Evolutionary conservation across 2,329 filamentous ascomycete genomes (phyloP).

Genomic region (Fusarium sp.): DNA sequence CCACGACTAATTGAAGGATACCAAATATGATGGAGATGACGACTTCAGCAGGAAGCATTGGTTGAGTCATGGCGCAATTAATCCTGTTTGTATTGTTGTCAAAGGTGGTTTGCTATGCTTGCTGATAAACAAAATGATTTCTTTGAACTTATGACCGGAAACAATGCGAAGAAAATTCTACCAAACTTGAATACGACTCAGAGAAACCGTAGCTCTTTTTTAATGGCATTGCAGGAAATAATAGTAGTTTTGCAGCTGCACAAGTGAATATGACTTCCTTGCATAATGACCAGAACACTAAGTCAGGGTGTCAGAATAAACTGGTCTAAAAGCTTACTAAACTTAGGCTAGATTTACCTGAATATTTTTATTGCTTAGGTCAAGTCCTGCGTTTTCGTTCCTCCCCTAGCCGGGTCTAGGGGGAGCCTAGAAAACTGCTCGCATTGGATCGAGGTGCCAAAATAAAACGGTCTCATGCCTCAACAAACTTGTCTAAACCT

Average conservation of each 20-base stretch:
- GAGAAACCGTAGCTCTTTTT: fast-evolving
- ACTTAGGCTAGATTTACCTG: too few species aligned
- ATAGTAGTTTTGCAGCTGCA: not conserved
- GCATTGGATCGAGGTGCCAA: not conserved
- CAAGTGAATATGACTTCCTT: not conserved
- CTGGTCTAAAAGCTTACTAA: too few species aligned
- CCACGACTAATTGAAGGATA: not conserved
- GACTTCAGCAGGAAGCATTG: not conserved
- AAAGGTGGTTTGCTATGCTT: too few species aligned
- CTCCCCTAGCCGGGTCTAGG: not conserved
- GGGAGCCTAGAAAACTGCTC: fast-evolving
- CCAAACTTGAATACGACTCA: fast-evolving
- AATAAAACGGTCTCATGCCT: fast-evolving
- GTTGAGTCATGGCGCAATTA: not conserved
- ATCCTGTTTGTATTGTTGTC: not conserved
- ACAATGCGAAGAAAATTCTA: fast-evolving
- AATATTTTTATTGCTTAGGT: too few species aligned
- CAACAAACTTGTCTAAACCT: fast-evolving
- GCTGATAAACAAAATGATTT: fast-evolving
- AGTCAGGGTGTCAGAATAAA: too few species aligned
- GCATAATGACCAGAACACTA: not conserved
- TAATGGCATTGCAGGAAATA: fast-evolving
- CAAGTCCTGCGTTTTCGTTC: too few species aligned
- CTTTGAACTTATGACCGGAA: not conserved
- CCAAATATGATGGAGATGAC: not conserved